Evolutionary conservation across 257 asterid species (phyloP).

Genomic region (Lycium ferocissimum): DNA sequence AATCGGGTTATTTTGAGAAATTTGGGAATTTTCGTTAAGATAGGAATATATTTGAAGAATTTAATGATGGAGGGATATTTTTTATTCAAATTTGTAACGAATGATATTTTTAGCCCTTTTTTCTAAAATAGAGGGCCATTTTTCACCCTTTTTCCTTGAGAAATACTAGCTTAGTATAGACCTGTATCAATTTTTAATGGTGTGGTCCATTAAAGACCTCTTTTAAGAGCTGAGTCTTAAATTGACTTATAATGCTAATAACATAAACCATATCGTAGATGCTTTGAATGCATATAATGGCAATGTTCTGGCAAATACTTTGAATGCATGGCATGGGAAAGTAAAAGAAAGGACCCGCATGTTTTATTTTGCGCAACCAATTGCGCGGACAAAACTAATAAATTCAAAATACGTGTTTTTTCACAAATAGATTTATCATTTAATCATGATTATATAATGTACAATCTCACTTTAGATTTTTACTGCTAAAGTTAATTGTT

Average conservation of each 20-base stretch:
- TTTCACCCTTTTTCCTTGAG: no score
- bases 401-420: no score
- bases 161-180: no score
- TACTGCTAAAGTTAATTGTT: no score
- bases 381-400: no score
- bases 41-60: no score
- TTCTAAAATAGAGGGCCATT: no score
- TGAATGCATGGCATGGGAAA: neutral
- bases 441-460: neutral
- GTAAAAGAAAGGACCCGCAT: neutral
- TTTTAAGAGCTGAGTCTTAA: neutral
- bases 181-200: neutral
- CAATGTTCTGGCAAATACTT: slow-evolving; percentile 16
- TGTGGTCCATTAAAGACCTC: neutral
- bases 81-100: no score
- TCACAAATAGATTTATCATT: neutral
- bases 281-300: neutral
- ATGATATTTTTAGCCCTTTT: no score
- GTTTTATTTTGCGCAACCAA: neutral
- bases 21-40: no score
- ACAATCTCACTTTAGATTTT: neutral
- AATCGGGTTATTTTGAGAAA: no score
- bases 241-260: neutral
- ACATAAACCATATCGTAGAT: neutral
- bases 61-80: no score